Base-by-base conservation (phyloP, 2,329 filamentous ascomycete genomes). In the Exophiala sideris region DNA sequence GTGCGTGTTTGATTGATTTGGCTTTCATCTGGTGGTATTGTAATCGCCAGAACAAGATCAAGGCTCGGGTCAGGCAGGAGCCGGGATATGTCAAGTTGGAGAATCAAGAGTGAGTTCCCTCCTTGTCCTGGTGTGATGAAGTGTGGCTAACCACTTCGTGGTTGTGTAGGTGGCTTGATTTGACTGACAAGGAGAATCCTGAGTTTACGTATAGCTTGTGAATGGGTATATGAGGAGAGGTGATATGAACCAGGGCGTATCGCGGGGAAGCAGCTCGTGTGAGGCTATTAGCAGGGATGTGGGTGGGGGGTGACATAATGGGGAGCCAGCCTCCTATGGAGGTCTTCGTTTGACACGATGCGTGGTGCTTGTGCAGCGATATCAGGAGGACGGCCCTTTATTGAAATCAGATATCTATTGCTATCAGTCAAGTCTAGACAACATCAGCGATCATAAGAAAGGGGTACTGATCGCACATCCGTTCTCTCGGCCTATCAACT, bases 181-280 rank as follows among this genome's bases (percentile, higher is more conserved):
- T 87, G 58, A 87, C 84, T 3, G 85, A 88, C 64, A 70, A 75
- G 51, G 84, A 88, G 72, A 88, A 86, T 56, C 71, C 75, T 1
- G 80, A 87, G 65, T 86, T 88, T 64, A 68, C 80, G 0, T 88
- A 88, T 65, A 77, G 75, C 16, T 56, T 83, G 45, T 82, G 71
- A 67, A 29, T 16, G 16, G 8, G 24, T 12, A 3, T 36, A 11
- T 1, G 20, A 24, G 10, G 5, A 18, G 16, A 2, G 32, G 8
- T 16, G 21, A 9, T 39, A 16, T 38, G 14, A 6, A 12, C 20
- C 41, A 16, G 6, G 18, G 1, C n/a, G 65, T 65, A 4, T 66
- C 64, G 10, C 63, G 64, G 48, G 64, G 66, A 42, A 67, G 62
- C 46, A 65, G 52, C 36, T 68, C 68, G 0, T 70, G 61, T 48